Evolutionary conservation across 2,329 filamentous ascomycete genomes (phyloP), one percentile per base, ranked within the genome.

Genomic region (Boeremia exigua): DNA sequence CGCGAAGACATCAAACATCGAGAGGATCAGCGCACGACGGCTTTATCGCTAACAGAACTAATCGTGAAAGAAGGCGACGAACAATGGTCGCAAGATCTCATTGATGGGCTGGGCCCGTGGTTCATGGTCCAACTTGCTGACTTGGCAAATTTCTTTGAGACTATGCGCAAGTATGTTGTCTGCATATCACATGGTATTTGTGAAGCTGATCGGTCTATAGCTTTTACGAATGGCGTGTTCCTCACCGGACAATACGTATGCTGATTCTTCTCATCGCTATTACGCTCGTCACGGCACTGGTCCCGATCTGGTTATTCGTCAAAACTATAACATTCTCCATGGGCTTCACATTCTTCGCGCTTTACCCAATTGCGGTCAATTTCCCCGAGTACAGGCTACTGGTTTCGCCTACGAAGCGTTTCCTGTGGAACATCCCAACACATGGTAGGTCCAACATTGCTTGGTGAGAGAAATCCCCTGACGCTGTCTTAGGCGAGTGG

Each of bases 151-250:
- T 56, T 73, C 17, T 68, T 77, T 32, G 73, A 78, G 54, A 63
- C 62, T 2, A 43, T 67, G 19, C 70, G 71, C 45, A 77, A 75
- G 66, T 69, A 36, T 4, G 61, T 59, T 9, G 36, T n/a, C 27
- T 14, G 8, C 8, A 5, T 14, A 9, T 7, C 29, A 19, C 10
- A 25, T 2, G 15, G 6, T n/a, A n/a, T 8, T 6, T 9, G 25
- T 2, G 14, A n/a, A 30, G 19, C 46, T 61, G 14, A 60, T 15
- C 12, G 1, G 15, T 12, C 4, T 19, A 40, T 6, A 69, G 66
- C 44, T 76, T 77, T 50, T 77, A 76, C 49, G 73, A 77, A 53
- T 78, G 75, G 66, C 60, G 68, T 1, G 64, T 62, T 48, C 72
- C 74, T 4, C 47, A 48, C 12, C 65, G 69, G 0, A 76, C 75